Evolutionary conservation across 2,329 filamentous ascomycete genomes (phyloP).

Genomic region (Trichoderma sp.): DNA sequence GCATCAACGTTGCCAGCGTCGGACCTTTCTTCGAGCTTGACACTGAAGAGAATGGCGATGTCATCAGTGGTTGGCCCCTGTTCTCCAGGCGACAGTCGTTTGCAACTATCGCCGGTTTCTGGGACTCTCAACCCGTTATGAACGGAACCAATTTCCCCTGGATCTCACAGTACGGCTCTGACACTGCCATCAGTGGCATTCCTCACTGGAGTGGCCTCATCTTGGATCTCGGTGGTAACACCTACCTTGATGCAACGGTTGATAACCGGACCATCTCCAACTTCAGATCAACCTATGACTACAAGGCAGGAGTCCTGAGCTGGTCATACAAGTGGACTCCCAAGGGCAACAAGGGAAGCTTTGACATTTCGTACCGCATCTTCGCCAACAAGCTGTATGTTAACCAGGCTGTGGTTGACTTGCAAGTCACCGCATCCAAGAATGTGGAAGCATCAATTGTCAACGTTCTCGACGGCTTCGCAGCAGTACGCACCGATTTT

Average conservation of each 20-base stretch:
- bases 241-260: slow-evolving; percentile 62
- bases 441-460: slow-evolving; percentile 60
- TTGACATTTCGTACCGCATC: slow-evolving; percentile 65
- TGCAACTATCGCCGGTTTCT: slow-evolving; percentile 68
- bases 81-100: slow-evolving; percentile 65
- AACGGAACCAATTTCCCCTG: slow-evolving; percentile 66
- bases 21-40: slow-evolving; percentile 34
- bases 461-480: slow-evolving; percentile 68
- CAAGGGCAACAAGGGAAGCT: slow-evolving; percentile 41
- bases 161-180: slow-evolving; percentile 60
- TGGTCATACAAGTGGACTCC: slow-evolving; percentile 71
- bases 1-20: slow-evolving; percentile 31
- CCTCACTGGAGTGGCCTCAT: slow-evolving; percentile 56
- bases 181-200: slow-evolving; percentile 70
- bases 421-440: slow-evolving; percentile 58
- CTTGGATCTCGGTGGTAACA: slow-evolving; percentile 54
- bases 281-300: slow-evolving; percentile 63
- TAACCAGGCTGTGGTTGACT: slow-evolving; percentile 55
- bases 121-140: slow-evolving; percentile 58
- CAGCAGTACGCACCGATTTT: slow-evolving; percentile 65
- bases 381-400: slow-evolving; percentile 65
- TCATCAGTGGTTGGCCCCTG: slow-evolving; percentile 68
- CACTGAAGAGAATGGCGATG: slow-evolving; percentile 25
- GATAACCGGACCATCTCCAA: slow-evolving; percentile 58
- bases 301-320: slow-evolving; percentile 61